Evolutionary conservation across 768 basidiomycete species (phyloP), one percentile per base, ranked within the genome.

Genomic region (Pleurotus ostreatus): DNA sequence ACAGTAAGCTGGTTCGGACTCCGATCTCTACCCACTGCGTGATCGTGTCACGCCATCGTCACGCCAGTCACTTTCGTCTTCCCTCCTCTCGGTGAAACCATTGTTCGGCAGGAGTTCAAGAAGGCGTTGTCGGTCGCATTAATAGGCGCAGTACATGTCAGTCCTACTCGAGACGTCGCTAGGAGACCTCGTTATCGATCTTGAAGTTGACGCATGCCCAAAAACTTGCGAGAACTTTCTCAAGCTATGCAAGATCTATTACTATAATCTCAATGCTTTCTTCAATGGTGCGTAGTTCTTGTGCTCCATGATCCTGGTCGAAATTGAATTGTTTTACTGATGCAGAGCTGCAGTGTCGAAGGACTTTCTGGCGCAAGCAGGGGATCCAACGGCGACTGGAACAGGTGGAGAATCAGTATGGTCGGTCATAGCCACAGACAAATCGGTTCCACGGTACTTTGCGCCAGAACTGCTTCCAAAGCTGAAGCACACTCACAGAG

Each of bases 191-290:
- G 93, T 98, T 58, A 92, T 98, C 65, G 97, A 98, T 71, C 79
- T 99, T 41, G 93, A 98, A 70, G 86, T 91, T 25, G 92, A 94
- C 6, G 76, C 77, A 39, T 98, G 95, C 71, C 97, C 97, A 1
- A 86, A 83, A 70, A 91, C 87, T 52, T 94, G 89, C 73, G 85
- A 92, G 70, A 99, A 98, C 77, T 98, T 98, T 66, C 82, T 99
- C 56, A 99, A 99, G 70, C 78, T 99, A 56, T 98, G 94, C 76
- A 98, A 98, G 76, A 79, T 92, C 57, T 97, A 97, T 69, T 96
- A 96, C 70, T 98, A 96, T 78, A 96, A 95, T 68, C 74, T 97
- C 59, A 93, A 94, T 68, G 93, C 93, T 0, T 99, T 99, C 76
- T 98, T 98, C 81, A 98, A 99, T 73, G 94, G 94, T 94, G 59